Evolutionary conservation across 371 early-diverging fungal genomes (phyloP).

Genomic region (Catenaria anguillulae): DNA sequence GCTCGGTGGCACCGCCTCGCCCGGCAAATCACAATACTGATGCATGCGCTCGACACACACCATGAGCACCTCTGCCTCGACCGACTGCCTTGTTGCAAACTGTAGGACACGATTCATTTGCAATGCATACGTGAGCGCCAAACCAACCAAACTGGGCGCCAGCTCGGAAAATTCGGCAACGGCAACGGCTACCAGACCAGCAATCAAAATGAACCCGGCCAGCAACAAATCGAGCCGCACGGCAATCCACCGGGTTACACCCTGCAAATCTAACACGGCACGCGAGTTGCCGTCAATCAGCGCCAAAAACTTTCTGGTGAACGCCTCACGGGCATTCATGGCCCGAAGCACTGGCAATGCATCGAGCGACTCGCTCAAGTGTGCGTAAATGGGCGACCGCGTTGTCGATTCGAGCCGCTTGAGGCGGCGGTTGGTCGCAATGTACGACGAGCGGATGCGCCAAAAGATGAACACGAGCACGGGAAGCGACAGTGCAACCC

Average conservation of each 20-base stretch:
- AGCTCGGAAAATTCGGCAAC: not conserved
- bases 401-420: constrained; percentile 28
- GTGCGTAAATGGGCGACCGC: constrained; percentile 18
- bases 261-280: not conserved
- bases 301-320: constrained; percentile 37
- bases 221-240: constrained; percentile 69
- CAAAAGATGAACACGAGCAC: constrained; percentile 15
- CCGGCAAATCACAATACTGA: constrained; percentile 60
- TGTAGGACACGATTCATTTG: constrained; percentile 29
- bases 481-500: constrained; percentile 19
- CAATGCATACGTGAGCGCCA: constrained; percentile 48
- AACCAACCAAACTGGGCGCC: constrained; percentile 50
- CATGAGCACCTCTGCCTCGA: constrained; percentile 68
- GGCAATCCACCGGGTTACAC: constrained; percentile 27
- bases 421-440: constrained; percentile 50
- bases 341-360: constrained; percentile 72
- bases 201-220: constrained; percentile 8
- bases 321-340: constrained; percentile 42
- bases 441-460: constrained; percentile 17
- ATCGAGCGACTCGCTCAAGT: constrained; percentile 14
- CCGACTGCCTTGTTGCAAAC: constrained; percentile 64
- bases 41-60: constrained; percentile 69
- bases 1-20: constrained; percentile 50
- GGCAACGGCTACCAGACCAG: constrained; percentile 4
- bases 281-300: constrained; percentile 41